Evolutionary conservation across 2,329 filamentous ascomycete genomes (phyloP), one percentile per base, ranked within the genome.

Genomic region (Aspergillus novoparasiticus): DNA sequence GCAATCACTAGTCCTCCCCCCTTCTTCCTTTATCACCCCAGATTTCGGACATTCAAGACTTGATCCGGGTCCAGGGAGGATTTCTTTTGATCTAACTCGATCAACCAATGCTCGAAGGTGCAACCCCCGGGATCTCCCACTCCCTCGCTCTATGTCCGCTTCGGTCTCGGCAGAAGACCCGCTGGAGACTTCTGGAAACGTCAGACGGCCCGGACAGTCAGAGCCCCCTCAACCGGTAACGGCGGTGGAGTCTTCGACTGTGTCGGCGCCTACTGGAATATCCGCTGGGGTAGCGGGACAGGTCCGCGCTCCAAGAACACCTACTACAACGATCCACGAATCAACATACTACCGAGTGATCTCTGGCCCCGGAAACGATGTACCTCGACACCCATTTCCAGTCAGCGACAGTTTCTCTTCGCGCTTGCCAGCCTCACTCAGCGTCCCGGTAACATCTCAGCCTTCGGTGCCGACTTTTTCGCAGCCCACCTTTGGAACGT

Each of bases 121-220:
- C 68, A 78, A 76, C 67, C 73, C 74, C 54, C 73, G 77, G 76
- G 77, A 76, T 65, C 70, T 76, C 70, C 72, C 77, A 59, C 69
- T 73, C 67, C 72, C 75, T 71, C 75, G 75, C 77, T 76, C 76
- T 75, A 81, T 81, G 79, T 80, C 79, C 71, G 75, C 76, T 69
- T 76, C 78, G 69, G 74, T 76, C 66, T 72, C 73, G 68, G 72
- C 70, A 64, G 74, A 76, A 62, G 74, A 75, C 65, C 74, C 76
- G 68, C 67, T 73, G 69, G 76, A 78, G 67, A 73, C 72, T 68
- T 72, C 77, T 69, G 74, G 73, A 69, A 72, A 73, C 61, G 69
- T 71, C 59, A 75, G 74, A 60, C 71, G 73, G 43, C 63, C 69
- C 60, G 71, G 71, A 66, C 73, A 73, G 65, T 73, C 74, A 59